These are phyloP conservation scores for Venturia effusa DNA, from an alignment of 2,329 filamentous ascomycete genomes.

Conservation along the genomic window DNA sequence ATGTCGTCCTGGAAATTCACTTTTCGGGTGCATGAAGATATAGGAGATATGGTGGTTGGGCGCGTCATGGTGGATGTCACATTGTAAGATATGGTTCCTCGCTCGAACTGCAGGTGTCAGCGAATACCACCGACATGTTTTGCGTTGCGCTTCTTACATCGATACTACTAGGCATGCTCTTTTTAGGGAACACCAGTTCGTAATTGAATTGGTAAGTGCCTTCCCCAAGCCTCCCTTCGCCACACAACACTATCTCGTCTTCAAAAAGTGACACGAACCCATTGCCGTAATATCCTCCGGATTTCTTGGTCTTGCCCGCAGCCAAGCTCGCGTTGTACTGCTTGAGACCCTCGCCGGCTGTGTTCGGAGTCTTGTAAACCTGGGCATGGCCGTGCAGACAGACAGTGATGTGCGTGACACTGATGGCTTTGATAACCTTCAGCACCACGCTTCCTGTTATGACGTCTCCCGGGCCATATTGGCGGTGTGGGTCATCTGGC, in stretches of 20 bases:
- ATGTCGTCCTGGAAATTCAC: slow-evolving; percentile 71
- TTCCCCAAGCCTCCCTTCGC: slow-evolving; percentile 62
- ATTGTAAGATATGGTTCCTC: slow-evolving; percentile 85
- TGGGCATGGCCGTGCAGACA: slow-evolving; percentile 69
- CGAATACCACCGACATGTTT: background rate
- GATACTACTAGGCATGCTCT: slow-evolving; percentile 77
- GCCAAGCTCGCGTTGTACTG: slow-evolving; percentile 39
- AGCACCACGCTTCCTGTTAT: slow-evolving; percentile 64
- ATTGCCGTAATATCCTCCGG: slow-evolving; percentile 56
- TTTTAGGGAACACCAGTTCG: slow-evolving; percentile 57
- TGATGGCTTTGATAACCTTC: slow-evolving; percentile 60
- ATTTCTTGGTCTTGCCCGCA: slow-evolving; percentile 35
- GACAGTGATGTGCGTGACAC: slow-evolving; percentile 71
- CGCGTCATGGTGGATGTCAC: slow-evolving; percentile 82
- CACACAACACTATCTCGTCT: slow-evolving; percentile 70
- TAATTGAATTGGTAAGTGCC: slow-evolving; percentile 74
- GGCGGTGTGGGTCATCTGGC: slow-evolving; percentile 65
- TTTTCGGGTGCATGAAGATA: slow-evolving; percentile 68
- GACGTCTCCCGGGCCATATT: slow-evolving; percentile 64
- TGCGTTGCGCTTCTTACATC: slow-evolving; percentile 52
- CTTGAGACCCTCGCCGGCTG: slow-evolving; percentile 43
- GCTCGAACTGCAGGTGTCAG: slow-evolving; percentile 64
- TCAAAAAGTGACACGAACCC: slow-evolving; percentile 73
- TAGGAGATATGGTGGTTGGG: slow-evolving; percentile 75
- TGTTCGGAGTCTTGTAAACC: slow-evolving; percentile 61